These are phyloP conservation scores for Yamadazyma membranifaciens DNA, from an alignment of 1,139 yeast genomes.

Conservation along the genomic window DNA sequence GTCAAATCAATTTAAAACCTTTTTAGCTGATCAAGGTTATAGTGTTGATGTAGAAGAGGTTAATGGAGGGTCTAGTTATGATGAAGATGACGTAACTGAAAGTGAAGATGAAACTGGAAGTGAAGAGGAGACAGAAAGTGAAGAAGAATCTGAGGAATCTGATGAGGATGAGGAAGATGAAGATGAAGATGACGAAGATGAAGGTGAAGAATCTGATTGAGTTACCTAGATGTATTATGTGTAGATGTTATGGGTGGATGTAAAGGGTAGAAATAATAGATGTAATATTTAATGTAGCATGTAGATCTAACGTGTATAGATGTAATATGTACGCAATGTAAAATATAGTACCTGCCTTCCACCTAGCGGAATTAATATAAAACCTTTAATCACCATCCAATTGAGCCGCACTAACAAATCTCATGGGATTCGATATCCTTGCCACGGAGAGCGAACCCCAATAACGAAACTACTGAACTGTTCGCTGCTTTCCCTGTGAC, in stretches of 20 bases:
- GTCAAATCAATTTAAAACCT: slow-evolving; percentile 43
- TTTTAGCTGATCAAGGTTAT: slow-evolving; percentile 58
- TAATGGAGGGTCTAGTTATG: slow-evolving; percentile 21
- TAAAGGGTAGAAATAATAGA: too few species aligned
- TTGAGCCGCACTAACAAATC: not conserved
- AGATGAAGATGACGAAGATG: slow-evolving; percentile 1
- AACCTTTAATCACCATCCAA: not conserved
- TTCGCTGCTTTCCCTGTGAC: slow-evolving; percentile 10
- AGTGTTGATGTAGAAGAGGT: slow-evolving; percentile 57
- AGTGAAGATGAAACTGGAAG: slow-evolving; percentile 19
- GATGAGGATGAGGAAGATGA: slow-evolving; percentile 8
- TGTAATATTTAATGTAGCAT: too few species aligned
- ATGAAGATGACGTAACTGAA: slow-evolving; percentile 15
- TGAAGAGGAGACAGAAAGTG: slow-evolving; percentile 10
- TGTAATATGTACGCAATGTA: not conserved
- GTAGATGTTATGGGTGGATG: too few species aligned
- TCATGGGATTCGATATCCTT: slow-evolving; percentile 1
- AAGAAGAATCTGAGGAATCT: slow-evolving; percentile 22
- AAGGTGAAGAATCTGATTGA: too few species aligned
- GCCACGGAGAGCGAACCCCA: slow-evolving; percentile 6
- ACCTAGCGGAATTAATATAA: not conserved
- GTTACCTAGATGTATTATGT: too few species aligned
- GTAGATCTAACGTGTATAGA: too few species aligned
- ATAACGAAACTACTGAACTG: not conserved
- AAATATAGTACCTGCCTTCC: not conserved